Percentiles rank a stretch among this genome's conserved stretches.
Conservation (phyloP, 495 filamentous ascomycete species). For the Aspergillus sclerotiicarbonarius region DNA sequence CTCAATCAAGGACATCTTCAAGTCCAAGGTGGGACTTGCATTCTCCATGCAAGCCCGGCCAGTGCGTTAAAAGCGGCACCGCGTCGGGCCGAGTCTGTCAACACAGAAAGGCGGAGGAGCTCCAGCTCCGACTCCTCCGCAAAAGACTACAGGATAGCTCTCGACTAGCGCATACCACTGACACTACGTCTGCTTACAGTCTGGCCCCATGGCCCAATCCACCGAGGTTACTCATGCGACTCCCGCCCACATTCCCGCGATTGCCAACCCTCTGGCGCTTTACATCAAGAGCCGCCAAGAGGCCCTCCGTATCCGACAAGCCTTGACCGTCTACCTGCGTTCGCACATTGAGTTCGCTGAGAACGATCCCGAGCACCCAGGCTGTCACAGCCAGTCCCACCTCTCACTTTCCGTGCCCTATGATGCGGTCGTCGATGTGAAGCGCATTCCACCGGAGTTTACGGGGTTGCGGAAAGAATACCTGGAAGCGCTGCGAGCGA, state of each 20-base stretch:
- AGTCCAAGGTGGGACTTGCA: too few relatives aligned
- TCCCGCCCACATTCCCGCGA: slow-evolving; percentile 39
- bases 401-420: slow-evolving; percentile 37
- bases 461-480: slow-evolving; percentile 50
- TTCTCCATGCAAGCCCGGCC: neutral
- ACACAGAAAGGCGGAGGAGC: neutral
- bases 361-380: slow-evolving; percentile 25
- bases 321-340: slow-evolving; percentile 41
- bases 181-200: neutral
- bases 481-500: slow-evolving; percentile 56
- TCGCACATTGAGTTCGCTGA: slow-evolving; percentile 38
- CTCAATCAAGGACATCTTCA: too few relatives aligned
- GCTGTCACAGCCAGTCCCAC: slow-evolving; percentile 29
- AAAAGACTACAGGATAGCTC: neutral
- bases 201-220: slow-evolving; percentile 16
- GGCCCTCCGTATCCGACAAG: slow-evolving; percentile 45
- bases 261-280: slow-evolving; percentile 41
- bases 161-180: neutral
- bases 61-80: neutral
- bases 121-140: neutral
- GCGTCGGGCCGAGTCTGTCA: neutral
- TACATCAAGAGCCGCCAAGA: slow-evolving; percentile 47
- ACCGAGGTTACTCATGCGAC: slow-evolving; percentile 3
- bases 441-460: slow-evolving; percentile 37
- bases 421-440: slow-evolving; percentile 35